phyloP scores from a whole-genome alignment of 257 asterid species.

The Gentiana dahurica region DNA sequence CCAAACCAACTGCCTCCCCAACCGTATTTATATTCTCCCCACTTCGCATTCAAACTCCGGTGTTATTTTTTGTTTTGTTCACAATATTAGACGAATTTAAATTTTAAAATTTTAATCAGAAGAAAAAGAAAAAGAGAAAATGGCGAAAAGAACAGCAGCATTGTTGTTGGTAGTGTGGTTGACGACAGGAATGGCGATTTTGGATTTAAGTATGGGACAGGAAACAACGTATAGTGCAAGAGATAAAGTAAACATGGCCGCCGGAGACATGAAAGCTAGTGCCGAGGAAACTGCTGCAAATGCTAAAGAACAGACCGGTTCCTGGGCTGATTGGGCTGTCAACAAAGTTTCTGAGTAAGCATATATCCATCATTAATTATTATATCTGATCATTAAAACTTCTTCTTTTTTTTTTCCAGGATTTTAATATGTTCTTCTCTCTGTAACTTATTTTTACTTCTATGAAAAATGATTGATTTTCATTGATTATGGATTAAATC shows the following conservation, averaged over 20 bases:
- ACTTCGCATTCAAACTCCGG: too few relatives aligned
- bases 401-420: neutral
- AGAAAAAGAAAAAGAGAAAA: neutral
- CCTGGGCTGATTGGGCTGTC: conserved; percentile 42
- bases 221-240: conserved; percentile 11
- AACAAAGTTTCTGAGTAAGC: conserved; percentile 36
- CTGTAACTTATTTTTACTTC: too few relatives aligned
- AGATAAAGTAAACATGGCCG: conserved; percentile 5
- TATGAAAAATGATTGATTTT: too few relatives aligned
- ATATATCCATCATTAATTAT: too few relatives aligned
- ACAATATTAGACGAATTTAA: too few relatives aligned
- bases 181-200: neutral
- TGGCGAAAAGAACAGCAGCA: conserved; percentile 12
- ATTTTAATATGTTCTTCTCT: too few relatives aligned
- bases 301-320: conserved; percentile 21
- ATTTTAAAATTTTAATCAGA: neutral
- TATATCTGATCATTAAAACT: too few relatives aligned
- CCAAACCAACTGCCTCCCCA: too few relatives aligned
- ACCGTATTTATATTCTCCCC: too few relatives aligned
- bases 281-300: conserved; percentile 10
- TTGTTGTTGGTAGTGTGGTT: conserved; percentile 8
- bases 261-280: conserved; percentile 1
- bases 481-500: too few relatives aligned
- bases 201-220: conserved; percentile 13
- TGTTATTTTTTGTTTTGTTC: too few relatives aligned